Evolutionary conservation across 164 flowering plant genomes (phyloP).

Genomic region (Magnolia officinalis): DNA sequence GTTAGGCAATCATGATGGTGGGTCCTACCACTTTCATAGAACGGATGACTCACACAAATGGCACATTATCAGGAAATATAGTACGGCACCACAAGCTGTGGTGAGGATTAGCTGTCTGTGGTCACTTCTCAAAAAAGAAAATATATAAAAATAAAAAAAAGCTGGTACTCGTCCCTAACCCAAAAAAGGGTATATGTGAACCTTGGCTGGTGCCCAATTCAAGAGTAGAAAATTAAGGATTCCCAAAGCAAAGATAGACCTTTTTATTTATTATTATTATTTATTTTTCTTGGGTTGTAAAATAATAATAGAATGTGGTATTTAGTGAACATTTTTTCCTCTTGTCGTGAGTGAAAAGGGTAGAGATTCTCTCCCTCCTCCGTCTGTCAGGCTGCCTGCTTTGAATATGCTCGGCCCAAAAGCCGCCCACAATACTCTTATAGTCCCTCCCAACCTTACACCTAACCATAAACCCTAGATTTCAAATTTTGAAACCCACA

Average conservation of each 20-base stretch:
- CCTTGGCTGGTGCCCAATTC: not conserved
- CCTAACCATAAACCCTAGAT: slow-evolving; percentile 7
- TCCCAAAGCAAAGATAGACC: slow-evolving; percentile 15
- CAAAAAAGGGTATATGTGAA: not conserved
- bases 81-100: not conserved
- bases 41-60: no score
- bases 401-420: slow-evolving; percentile 8
- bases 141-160: slow-evolving; percentile 17
- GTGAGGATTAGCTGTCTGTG: not conserved
- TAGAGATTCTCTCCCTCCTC: slow-evolving; percentile 16
- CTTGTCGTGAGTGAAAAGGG: slow-evolving; percentile 26
- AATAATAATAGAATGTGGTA: slow-evolving; percentile 8
- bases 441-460: not conserved
- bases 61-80: no score
- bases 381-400: slow-evolving; percentile 10
- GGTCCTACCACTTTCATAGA: no score
- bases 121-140: not conserved
- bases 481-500: slow-evolving; percentile 22
- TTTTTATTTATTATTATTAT: no score
- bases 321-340: slow-evolving; percentile 21
- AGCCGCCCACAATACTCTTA: not conserved
- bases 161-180: slow-evolving; percentile 19
- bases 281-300: not conserved
- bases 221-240: not conserved
- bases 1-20: no score